phyloP scores from a whole-genome alignment of 108 stramenopile species.

The Nannochloropsis granulata region DNA sequence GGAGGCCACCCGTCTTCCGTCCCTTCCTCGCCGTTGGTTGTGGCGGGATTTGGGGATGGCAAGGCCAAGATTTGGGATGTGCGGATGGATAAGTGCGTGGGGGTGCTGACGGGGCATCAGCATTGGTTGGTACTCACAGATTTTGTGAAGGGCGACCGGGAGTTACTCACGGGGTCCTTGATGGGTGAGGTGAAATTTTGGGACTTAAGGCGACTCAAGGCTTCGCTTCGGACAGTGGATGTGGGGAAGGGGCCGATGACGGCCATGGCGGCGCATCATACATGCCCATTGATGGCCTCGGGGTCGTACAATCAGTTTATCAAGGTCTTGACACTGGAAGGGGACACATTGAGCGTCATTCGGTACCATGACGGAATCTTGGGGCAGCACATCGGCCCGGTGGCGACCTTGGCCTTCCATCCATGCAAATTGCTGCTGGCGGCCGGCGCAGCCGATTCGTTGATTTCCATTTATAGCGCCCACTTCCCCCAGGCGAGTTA shows the following conservation, averaged over 20 bases:
- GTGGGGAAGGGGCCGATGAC: conserved; percentile 82
- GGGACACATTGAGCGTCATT: conserved; percentile 66
- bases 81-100: conserved; percentile 33
- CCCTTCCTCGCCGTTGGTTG: conserved; percentile 23
- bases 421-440: conserved; percentile 70
- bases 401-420: conserved; percentile 84
- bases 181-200: conserved; percentile 69
- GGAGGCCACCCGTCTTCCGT: neutral
- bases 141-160: conserved; percentile 5
- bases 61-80: conserved; percentile 63
- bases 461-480: conserved; percentile 44
- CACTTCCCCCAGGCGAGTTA: neutral
- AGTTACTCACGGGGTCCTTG: conserved; percentile 67
- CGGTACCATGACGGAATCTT: conserved; percentile 72
- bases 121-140: conserved; percentile 61
- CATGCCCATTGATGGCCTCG: conserved; percentile 67
- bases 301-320: neutral
- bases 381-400: conserved; percentile 80
- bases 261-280: conserved; percentile 67
- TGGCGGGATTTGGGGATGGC: conserved; percentile 80
- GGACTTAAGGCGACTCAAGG: conserved; percentile 55
- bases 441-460: conserved; percentile 65
- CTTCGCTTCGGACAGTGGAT: conserved; percentile 47
- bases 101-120: conserved; percentile 48
- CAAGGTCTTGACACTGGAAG: conserved; percentile 30